Base-by-base conservation (phyloP, 345 rosid species). In the Viola odorata region DNA sequence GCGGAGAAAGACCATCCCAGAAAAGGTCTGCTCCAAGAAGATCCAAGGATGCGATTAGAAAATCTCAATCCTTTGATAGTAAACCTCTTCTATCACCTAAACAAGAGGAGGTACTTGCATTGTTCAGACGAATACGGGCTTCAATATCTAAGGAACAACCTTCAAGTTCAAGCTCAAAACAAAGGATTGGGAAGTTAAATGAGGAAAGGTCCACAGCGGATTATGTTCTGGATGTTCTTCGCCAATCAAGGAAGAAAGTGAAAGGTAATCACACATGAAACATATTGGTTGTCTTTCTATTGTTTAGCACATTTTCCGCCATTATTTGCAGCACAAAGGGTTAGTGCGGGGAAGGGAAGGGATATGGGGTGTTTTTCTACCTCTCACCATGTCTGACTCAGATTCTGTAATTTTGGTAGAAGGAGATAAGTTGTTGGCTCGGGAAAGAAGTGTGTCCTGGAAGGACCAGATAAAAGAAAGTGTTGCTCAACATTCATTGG, bases 51-150 rank as follows among this genome's bases (percentile, higher is more conserved):
- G 41, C 58, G 41, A 50, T 63, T 50, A 38, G 65, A 56, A 75
- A 37, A 15, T 54, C 55, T 16, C 66, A 40, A 53, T 61, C 45
- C 16, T 70, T 72, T 2, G 54, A 71, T 48, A 38, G 54, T 10
- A 37, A 70, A 53, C 61, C 12, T 6, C 52, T 67, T 32, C 57
- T 40, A n/a, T 73, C 81, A 53, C 49, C 68, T 4, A 70, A 65
- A 11, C 82, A 82, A 65, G 80, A 82, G 45, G 85, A 80, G 77
- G 70, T 82, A 16, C 63, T 82, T 40, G 71, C 85, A 57, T 69
- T 82, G 23, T 72, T 88, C 63, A 73, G 64, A 59, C 78, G 78
- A 55, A 84, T 89, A 63, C 78, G 80, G 58, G 67, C 80, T 78
- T 84, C 94, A 0, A 84, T 89, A 32, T 74, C 88, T 5, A 72